phyloP scores from a whole-genome alignment of 495 filamentous ascomycete species.

The Arthonia radiata region DNA sequence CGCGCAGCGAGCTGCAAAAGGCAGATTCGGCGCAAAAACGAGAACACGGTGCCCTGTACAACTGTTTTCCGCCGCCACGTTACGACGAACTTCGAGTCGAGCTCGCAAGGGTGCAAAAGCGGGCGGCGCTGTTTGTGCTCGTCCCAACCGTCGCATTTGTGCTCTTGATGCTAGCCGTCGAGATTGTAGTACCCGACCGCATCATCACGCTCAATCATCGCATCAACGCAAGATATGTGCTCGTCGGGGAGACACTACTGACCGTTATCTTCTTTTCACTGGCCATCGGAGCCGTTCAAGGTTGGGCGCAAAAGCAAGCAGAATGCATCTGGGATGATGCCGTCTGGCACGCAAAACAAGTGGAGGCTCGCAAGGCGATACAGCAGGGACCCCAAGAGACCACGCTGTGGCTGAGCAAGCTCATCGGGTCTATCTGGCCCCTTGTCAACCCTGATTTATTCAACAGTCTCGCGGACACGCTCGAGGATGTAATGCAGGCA shows the following conservation, averaged over 20 bases:
- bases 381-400: constrained; percentile 28
- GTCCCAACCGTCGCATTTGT: constrained; percentile 6
- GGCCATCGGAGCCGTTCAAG: constrained; percentile 16
- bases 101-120: constrained; percentile 20
- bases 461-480: constrained; percentile 31
- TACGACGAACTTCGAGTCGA: constrained; percentile 23
- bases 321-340: constrained; percentile 32
- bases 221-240: too few species aligned
- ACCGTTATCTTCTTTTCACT: too few species aligned
- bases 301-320: constrained; percentile 28
- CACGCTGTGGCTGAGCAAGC: constrained; percentile 37
- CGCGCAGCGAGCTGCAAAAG: constrained; percentile 18
- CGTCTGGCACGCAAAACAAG: constrained; percentile 31
- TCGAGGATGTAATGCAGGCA: constrained; percentile 53
- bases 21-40: too few species aligned
- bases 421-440: constrained; percentile 38
- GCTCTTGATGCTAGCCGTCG: constrained; percentile 8
- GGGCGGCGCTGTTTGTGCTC: constrained; percentile 8
- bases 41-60: constrained; percentile 25
- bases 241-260: constrained; percentile 14
- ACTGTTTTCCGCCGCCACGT: constrained; percentile 36
- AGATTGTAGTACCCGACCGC: constrained; percentile 12
- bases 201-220: too few species aligned
- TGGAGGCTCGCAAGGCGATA: constrained; percentile 17
- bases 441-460: constrained; percentile 49